Percentiles rank a stretch among this genome's conserved stretches.
Evolutionary conservation across 371 early-diverging fungal genomes (phyloP).

Genomic region (Syncephalastrum contaminatum): DNA sequence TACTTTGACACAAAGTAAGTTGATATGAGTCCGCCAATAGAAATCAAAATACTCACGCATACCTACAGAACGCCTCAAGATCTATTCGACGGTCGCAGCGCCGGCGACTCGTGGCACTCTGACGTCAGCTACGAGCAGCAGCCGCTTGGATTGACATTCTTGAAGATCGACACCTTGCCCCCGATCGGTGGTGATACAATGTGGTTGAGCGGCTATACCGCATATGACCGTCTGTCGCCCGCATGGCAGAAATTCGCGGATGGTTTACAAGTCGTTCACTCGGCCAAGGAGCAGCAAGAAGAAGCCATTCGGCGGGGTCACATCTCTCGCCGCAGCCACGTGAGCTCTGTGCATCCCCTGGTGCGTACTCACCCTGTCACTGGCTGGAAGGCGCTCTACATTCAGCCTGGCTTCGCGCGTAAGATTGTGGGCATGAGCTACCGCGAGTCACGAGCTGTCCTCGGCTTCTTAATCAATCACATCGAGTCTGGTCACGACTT

Average conservation of each 20-base stretch:
- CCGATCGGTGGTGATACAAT: slow-evolving; percentile 55
- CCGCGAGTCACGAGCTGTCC: slow-evolving; percentile 54
- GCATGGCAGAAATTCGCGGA: slow-evolving; percentile 57
- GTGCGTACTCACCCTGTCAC: slow-evolving; percentile 73
- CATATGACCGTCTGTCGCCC: slow-evolving; percentile 60
- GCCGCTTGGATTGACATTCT: slow-evolving; percentile 55
- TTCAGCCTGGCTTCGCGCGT: slow-evolving; percentile 63
- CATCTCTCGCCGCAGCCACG: slow-evolving; percentile 41
- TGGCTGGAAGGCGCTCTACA: slow-evolving; percentile 65
- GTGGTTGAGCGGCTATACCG: slow-evolving; percentile 55
- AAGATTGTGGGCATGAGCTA: slow-evolving; percentile 54
- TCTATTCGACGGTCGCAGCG: slow-evolving; percentile 42
- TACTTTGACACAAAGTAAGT: slow-evolving; percentile 25
- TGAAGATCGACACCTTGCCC: slow-evolving; percentile 51
- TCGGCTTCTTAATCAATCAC: slow-evolving; percentile 54
- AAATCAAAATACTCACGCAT: too few species aligned
- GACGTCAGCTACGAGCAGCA: slow-evolving; percentile 61
- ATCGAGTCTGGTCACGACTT: slow-evolving; percentile 52
- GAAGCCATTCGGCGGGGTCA: slow-evolving; percentile 36
- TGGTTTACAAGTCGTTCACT: slow-evolving; percentile 62
- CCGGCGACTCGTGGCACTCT: slow-evolving; percentile 49
- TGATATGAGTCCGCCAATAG: too few species aligned
- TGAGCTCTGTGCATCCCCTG: slow-evolving; percentile 53
- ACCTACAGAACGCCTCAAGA: slow-evolving; percentile 34
- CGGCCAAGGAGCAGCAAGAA: slow-evolving; percentile 46